phyloP scores from a whole-genome alignment of 106 monocot genomes.

The Dactylorhiza incarnata region DNA sequence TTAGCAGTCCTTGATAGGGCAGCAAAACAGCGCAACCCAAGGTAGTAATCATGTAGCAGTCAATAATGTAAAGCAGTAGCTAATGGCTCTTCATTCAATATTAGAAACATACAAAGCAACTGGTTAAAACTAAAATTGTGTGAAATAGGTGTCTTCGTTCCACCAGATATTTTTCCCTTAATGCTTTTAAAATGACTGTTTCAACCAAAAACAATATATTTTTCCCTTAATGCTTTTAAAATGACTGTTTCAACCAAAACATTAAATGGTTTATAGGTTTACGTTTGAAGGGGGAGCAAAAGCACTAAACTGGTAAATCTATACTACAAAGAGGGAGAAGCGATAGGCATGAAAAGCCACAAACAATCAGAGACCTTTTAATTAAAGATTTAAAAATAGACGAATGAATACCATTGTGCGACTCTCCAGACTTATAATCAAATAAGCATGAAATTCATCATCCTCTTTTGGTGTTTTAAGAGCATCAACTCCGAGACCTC shows the following conservation, averaged over 20 bases:
- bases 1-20: not conserved
- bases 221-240: not conserved
- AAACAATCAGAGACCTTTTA: not conserved
- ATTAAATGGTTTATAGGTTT: not conserved
- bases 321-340: not conserved
- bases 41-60: not conserved
- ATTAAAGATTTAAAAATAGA: not conserved
- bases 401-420: conserved; percentile 73
- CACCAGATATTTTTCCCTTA: not conserved
- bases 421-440: conserved; percentile 89
- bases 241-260: not conserved
- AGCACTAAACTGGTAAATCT: not conserved
- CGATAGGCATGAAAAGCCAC: not conserved
- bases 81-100: conserved; percentile 1
- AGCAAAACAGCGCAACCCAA: not conserved
- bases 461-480: conserved; percentile 46
- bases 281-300: not conserved
- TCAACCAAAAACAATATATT: not conserved
- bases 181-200: not conserved
- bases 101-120: not conserved
- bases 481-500: conserved; percentile 48
- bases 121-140: not conserved
- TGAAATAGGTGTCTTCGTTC: not conserved
- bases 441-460: conserved; percentile 97
- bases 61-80: not conserved